These are phyloP conservation scores for Trichopus zeylanicus DNA, from an alignment of 116 monocot species.

Conservation along the genomic window DNA sequence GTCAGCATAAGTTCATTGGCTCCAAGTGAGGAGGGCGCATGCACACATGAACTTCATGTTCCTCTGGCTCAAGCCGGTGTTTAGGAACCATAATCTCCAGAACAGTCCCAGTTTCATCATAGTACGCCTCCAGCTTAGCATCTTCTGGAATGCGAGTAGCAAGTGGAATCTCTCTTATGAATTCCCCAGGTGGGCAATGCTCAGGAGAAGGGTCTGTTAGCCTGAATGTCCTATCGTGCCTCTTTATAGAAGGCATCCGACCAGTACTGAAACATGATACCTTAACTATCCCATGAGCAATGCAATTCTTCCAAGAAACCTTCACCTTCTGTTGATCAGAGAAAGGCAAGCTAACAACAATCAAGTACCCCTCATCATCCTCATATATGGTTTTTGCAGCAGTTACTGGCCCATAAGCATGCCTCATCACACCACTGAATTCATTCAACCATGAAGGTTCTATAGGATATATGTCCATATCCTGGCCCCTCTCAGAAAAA, in stretches of 20 bases:
- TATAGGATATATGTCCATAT: conserved; percentile 38
- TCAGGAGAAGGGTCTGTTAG: conserved; percentile 59
- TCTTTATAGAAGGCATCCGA: conserved; percentile 55
- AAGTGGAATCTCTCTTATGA: conserved; percentile 62
- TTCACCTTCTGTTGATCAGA: conserved; percentile 65
- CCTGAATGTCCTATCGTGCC: conserved; percentile 60
- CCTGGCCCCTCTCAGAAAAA: conserved; percentile 25
- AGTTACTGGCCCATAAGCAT: conserved; percentile 60
- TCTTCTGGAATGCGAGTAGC: conserved; percentile 73
- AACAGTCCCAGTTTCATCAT: conserved; percentile 53
- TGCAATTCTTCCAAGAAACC: conserved; percentile 71
- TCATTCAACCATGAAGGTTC: conserved; percentile 57
- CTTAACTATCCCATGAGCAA: conserved; percentile 75
- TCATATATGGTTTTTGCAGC: conserved; percentile 82
- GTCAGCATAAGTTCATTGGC: conserved; percentile 31
- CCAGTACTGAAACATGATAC: conserved; percentile 63
- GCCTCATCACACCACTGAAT: conserved; percentile 72
- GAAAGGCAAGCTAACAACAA: conserved; percentile 73
- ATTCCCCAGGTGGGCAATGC: conserved; percentile 83
- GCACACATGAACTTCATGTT: conserved; percentile 78
- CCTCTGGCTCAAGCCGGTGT: conserved; percentile 50
- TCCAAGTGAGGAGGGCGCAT: conserved; percentile 57
- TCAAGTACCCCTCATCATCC: conserved; percentile 63
- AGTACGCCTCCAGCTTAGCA: conserved; percentile 71
- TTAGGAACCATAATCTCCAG: conserved; percentile 83